These are phyloP conservation scores for Vigna nakashimae DNA, from an alignment of 306 rosid species.

Conservation along the genomic window DNA sequence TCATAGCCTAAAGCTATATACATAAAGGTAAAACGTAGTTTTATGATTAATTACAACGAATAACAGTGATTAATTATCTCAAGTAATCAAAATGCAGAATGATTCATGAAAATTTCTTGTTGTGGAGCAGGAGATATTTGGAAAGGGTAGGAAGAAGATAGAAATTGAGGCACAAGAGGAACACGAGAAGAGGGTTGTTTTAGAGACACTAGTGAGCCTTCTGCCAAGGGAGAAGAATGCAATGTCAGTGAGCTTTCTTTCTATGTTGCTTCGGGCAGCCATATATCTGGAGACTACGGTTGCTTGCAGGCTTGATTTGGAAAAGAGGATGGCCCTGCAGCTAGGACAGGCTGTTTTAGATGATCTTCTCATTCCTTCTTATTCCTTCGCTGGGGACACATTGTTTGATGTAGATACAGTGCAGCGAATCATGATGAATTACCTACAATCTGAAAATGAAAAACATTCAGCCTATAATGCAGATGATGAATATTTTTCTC, in stretches of 20 bases:
- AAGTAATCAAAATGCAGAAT: not conserved
- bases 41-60: not conserved
- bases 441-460: constrained; percentile 57
- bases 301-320: constrained; percentile 89
- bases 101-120: not conserved
- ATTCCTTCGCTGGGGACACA: constrained; percentile 70
- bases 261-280: constrained; percentile 84
- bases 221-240: constrained; percentile 81
- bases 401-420: constrained; percentile 83
- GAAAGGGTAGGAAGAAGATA: constrained; percentile 76
- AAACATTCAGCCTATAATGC: constrained; percentile 47
- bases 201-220: constrained; percentile 88
- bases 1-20: too few species aligned
- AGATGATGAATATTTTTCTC: constrained; percentile 63
- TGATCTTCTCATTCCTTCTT: constrained; percentile 85
- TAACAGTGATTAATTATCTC: not conserved
- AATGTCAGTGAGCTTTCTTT: constrained; percentile 85
- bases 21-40: not conserved
- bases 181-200: constrained; percentile 83
- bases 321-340: constrained; percentile 81
- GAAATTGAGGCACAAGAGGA: constrained; percentile 74
- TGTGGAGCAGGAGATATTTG: constrained; percentile 72
- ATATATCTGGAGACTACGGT: constrained; percentile 80
- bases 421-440: constrained; percentile 70
- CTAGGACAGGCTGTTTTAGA: constrained; percentile 81